Base-by-base conservation (phyloP, 805 yeast species). In the Candida maris region DNA sequence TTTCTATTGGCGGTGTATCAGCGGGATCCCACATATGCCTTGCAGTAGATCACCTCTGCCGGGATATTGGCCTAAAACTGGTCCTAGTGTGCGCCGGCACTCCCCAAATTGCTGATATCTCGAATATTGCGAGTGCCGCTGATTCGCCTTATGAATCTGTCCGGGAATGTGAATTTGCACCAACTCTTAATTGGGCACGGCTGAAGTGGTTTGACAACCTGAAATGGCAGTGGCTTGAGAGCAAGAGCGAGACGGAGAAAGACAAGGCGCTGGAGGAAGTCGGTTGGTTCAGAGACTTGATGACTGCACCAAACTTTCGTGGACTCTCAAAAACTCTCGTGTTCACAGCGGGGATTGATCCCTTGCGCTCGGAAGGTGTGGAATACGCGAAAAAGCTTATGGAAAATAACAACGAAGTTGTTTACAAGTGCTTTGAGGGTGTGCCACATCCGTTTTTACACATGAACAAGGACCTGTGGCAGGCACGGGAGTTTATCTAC, bases 361-460 rank as follows among this genome's bases (percentile, higher is more conserved):
- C 62, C 10, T 44, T 59, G 53, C 46, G 60, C 33, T 57, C 54
- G 32, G 64, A 57, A 38, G 64, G 64, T 16, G 55, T 56, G 38
- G 56, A 52, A 4, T 59, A 59, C 37, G 60, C 60, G 15, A 41
- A 46, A 12, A 55, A 51, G 32, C 35, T 59, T 38, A 29, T 56
- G 26, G 44, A 45, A 10, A 31, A 53, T 39, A 57, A 57, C 13
- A 51, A 51, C 32, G 59, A 56, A 20, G 56, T 54, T 4, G 48
- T 52, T 8, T 51, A 51, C 37, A 54, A 56, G 30, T 43, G 61
- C 20, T 56, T 50, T 32, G 55, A 53, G 4, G 64, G 64, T 9
- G 62, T 58, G 19, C 62, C 61, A 4, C 63, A 59, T 41, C 60
- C 61, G 2, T 59, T 57, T 39, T 52, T 57, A 56, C 62, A 59